Evolutionary conservation across 2,329 filamentous ascomycete species (phyloP).

Genomic region (Botrytis galanthina): DNA sequence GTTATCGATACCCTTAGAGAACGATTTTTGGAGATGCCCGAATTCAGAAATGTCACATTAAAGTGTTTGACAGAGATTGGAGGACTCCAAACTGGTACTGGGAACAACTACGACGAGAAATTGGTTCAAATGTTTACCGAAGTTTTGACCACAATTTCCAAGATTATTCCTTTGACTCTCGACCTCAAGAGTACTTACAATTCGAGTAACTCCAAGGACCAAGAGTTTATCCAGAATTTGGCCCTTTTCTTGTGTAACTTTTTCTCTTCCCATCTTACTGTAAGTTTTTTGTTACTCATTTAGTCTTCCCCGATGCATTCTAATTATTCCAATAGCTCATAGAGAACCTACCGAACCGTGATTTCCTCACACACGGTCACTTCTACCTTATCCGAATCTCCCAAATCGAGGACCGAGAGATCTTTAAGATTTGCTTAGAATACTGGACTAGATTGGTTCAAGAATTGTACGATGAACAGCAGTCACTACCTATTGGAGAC

Average conservation of each 20-base stretch:
- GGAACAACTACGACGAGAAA: slow-evolving; percentile 85
- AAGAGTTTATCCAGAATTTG: slow-evolving; percentile 96
- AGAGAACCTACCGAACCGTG: slow-evolving; percentile 90
- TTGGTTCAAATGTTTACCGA: slow-evolving; percentile 98
- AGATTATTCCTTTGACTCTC: slow-evolving; percentile 85
- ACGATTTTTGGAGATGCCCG: slow-evolving; percentile 86
- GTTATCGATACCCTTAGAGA: slow-evolving; percentile 93
- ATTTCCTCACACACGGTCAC: slow-evolving; percentile 93
- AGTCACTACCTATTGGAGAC: slow-evolving; percentile 89
- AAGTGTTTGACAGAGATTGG: slow-evolving; percentile 98
- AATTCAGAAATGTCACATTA: slow-evolving; percentile 94
- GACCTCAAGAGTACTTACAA: slow-evolving; percentile 91
- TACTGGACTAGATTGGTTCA: slow-evolving; percentile 99
- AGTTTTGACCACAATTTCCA: slow-evolving; percentile 86
- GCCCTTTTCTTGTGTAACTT: slow-evolving; percentile 96
- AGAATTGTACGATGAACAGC: slow-evolving; percentile 98
- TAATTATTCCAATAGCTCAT: slow-evolving; percentile 61
- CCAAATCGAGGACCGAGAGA: slow-evolving; percentile 97
- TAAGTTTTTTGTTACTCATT: slow-evolving; percentile 42
- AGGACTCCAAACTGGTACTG: slow-evolving; percentile 77
- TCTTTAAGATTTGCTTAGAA: slow-evolving; percentile 98
- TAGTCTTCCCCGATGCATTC: slow-evolving; percentile 10
- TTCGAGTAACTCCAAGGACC: slow-evolving; percentile 85
- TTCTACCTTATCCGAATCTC: slow-evolving; percentile 98
- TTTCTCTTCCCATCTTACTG: slow-evolving; percentile 87